phyloP scores from a whole-genome alignment of 2,329 filamentous ascomycete species.

The Apiospora malaysiana region DNA sequence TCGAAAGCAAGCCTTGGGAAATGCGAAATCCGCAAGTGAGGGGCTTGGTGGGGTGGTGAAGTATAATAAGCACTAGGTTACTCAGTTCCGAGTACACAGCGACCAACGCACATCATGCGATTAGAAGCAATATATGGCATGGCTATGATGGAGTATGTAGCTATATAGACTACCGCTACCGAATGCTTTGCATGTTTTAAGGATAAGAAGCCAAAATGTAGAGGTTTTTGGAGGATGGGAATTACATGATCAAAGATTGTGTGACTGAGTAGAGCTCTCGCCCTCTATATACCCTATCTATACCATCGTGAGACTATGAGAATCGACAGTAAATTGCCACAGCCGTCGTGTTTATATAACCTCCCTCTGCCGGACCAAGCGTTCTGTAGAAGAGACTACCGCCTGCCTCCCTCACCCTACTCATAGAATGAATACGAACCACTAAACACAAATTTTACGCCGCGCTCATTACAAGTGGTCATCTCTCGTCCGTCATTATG shows the following conservation, averaged over 20 bases:
- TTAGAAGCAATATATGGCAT: background rate
- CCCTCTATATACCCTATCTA: background rate
- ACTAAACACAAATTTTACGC: slow-evolving; percentile 4
- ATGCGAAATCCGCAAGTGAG: background rate
- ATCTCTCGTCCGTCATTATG: background rate
- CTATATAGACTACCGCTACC: background rate
- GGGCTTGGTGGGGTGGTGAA: background rate
- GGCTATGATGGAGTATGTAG: background rate
- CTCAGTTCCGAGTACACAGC: background rate
- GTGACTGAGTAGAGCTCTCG: background rate
- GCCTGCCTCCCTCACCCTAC: background rate
- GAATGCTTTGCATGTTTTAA: background rate
- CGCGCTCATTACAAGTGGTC: background rate
- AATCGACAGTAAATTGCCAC: background rate
- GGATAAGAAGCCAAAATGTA: background rate
- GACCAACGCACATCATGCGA: background rate
- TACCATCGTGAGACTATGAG: background rate
- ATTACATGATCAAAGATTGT: background rate
- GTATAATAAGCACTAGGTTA: background rate
- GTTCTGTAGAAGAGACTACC: background rate
- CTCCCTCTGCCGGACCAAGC: background rate
- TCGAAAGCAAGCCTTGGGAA: background rate
- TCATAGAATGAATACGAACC: background rate
- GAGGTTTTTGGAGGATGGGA: too few relatives aligned
- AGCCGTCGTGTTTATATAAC: background rate